These are phyloP conservation scores for Nepenthes alata DNA, from an alignment of 179 eudicot species.

Conservation along the genomic window DNA sequence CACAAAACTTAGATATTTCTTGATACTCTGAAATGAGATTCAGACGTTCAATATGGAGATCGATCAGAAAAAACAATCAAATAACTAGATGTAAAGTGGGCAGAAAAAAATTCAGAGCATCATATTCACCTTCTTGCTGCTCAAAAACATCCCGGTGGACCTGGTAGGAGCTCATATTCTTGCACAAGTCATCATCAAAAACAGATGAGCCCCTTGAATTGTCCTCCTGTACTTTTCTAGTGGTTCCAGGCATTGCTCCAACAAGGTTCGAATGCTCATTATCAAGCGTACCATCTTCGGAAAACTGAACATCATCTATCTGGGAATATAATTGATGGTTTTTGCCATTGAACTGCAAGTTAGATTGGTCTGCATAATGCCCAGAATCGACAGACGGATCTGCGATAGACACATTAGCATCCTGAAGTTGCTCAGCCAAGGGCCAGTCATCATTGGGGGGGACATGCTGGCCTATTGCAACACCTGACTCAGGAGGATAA, in stretches of 20 bases:
- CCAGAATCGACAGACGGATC: slow-evolving; percentile 40
- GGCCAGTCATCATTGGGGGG: slow-evolving; percentile 68
- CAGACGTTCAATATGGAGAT: too few species aligned
- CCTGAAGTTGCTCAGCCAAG: slow-evolving; percentile 47
- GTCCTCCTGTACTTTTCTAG: slow-evolving; percentile 35
- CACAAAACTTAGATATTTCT: too few species aligned
- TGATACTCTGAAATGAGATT: too few species aligned
- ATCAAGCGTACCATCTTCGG: slow-evolving; percentile 28
- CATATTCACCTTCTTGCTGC: slow-evolving; percentile 41
- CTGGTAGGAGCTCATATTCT: slow-evolving; percentile 37
- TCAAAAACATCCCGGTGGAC: slow-evolving; percentile 21
- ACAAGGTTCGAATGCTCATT: slow-evolving; percentile 21
- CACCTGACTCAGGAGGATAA: slow-evolving; percentile 24
- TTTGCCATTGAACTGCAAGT: slow-evolving; percentile 15
- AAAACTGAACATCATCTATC: slow-evolving; percentile 23
- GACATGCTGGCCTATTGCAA: slow-evolving; percentile 22
- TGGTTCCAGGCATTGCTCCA: slow-evolving; percentile 31
- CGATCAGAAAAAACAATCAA: too few species aligned
- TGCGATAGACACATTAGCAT: slow-evolving; percentile 22
- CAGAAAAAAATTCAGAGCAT: neutral
- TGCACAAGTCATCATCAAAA: slow-evolving; percentile 36
- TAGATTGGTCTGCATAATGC: slow-evolving; percentile 26
- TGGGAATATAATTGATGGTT: slow-evolving; percentile 23
- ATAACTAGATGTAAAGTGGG: neutral
- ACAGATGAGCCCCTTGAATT: slow-evolving; percentile 36